Percentiles rank a stretch among this genome's conserved stretches.
These are phyloP conservation scores for Knufia petricola DNA, from an alignment of 2,329 filamentous ascomycete genomes.

Conservation along the genomic window DNA sequence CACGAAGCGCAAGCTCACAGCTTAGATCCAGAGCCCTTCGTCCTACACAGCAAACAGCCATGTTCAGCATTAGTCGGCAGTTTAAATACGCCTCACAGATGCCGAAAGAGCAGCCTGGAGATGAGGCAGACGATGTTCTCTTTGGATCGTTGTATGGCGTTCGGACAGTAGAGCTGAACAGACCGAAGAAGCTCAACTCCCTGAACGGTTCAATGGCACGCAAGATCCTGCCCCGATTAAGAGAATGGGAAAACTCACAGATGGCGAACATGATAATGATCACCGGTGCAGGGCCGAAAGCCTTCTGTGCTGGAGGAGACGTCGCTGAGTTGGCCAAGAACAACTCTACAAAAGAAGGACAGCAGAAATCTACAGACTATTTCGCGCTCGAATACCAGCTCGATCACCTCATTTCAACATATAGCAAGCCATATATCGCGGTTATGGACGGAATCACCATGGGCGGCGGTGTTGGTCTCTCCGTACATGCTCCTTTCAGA, in stretches of 20 bases:
- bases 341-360: conserved; percentile 62
- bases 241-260: conserved; percentile 92
- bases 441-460: conserved; percentile 98
- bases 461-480: conserved; percentile 92
- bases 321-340: conserved; percentile 66
- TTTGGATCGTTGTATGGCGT: conserved; percentile 85
- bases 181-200: conserved; percentile 82
- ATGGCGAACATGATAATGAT: conserved; percentile 87
- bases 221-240: conserved; percentile 80
- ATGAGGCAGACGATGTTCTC: conserved; percentile 81
- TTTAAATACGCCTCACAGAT: not conserved
- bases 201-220: conserved; percentile 89
- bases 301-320: conserved; percentile 90
- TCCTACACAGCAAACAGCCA: not conserved
- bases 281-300: conserved; percentile 75
- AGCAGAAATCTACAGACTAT: conserved; percentile 68
- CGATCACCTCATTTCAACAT: conserved; percentile 90
- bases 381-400: conserved; percentile 94
- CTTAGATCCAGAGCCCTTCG: not conserved
- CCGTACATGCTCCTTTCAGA: conserved; percentile 87
- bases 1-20: conserved; percentile 8
- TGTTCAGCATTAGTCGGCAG: not conserved
- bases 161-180: conserved; percentile 86
- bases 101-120: conserved; percentile 50
- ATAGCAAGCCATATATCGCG: conserved; percentile 82